These are phyloP conservation scores for Microbotryomycetes sp. DNA, from an alignment of 1,284 basidiomycete genomes.

Conservation along the genomic window DNA sequence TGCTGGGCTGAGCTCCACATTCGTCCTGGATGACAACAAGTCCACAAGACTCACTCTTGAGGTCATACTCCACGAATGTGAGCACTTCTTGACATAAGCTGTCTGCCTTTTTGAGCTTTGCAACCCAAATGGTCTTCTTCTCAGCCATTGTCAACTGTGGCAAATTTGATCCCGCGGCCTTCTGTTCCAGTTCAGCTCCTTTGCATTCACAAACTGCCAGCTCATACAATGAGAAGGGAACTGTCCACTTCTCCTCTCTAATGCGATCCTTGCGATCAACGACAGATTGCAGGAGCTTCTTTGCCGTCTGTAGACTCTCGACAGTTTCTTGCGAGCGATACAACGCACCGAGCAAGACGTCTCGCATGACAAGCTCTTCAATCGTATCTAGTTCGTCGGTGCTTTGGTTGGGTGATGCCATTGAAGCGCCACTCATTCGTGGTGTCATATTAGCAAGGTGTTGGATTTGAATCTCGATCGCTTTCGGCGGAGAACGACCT, in stretches of 20 bases:
- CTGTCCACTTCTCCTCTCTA: constrained; percentile 28
- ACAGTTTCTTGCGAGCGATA: constrained; percentile 25
- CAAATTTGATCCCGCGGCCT: background rate
- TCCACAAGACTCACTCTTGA: constrained; percentile 21
- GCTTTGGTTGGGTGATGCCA: background rate
- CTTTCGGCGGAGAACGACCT: constrained; percentile 1
- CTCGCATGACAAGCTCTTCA: constrained; percentile 32
- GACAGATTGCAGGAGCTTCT: constrained; percentile 21
- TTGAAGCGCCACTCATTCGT: background rate
- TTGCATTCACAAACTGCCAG: constrained; percentile 22
- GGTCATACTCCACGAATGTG: constrained; percentile 20
- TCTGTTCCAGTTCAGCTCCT: constrained; percentile 20
- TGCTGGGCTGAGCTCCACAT: background rate
- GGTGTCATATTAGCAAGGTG: constrained; percentile 9
- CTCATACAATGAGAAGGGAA: constrained; percentile 25
- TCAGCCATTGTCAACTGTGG: background rate
- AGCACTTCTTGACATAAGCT: constrained; percentile 18
- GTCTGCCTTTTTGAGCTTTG: constrained; percentile 20
- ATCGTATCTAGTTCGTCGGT: constrained; percentile 30
- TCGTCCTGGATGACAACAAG: background rate
- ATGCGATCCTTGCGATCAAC: background rate
- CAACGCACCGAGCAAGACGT: constrained; percentile 32
- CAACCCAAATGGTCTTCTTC: constrained; percentile 19
- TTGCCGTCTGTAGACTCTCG: constrained; percentile 1
- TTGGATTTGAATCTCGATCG: constrained; percentile 16